A percentile compares a stretch with the other conserved stretches of the same genome.
These are phyloP conservation scores for button mushroom (Agaricus bisporus) DNA, from an alignment of 768 basidiomycete genomes.

Conservation along the genomic window DNA sequence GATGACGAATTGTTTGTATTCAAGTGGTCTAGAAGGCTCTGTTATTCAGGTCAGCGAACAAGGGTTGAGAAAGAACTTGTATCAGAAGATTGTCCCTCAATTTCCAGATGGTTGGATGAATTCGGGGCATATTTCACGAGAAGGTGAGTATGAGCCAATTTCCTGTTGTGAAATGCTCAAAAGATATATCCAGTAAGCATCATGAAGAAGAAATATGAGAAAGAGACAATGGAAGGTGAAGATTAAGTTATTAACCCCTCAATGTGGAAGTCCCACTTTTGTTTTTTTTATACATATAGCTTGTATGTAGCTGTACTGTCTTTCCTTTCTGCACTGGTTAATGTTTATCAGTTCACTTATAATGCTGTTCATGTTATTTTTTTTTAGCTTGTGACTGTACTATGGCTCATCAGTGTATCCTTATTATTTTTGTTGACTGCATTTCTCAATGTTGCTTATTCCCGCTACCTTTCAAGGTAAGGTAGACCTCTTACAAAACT, in stretches of 20 bases:
- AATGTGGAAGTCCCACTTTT: no score
- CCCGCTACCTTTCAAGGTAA: no score
- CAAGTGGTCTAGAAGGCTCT: slow-evolving; percentile 54
- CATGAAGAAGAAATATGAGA: slow-evolving; percentile 79
- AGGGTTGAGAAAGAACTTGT: slow-evolving; percentile 70
- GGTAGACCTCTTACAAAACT: no score
- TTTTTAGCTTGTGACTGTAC: no score
- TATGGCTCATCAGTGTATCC: no score
- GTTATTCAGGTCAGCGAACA: slow-evolving; percentile 76
- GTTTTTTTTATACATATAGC: no score
- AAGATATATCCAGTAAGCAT: slow-evolving; percentile 52
- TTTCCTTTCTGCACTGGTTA: no score
- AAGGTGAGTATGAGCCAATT: slow-evolving; percentile 44
- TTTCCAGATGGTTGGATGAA: slow-evolving; percentile 85
- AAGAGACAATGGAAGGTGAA: slow-evolving; percentile 63
- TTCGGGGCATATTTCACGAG: slow-evolving; percentile 80
- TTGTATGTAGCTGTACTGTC: no score
- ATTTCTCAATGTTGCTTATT: no score
- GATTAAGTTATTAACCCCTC: slow-evolving; percentile 1
- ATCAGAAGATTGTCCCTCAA: slow-evolving; percentile 80
- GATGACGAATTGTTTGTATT: not conserved
- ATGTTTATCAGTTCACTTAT: no score
- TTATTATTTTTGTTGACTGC: no score
- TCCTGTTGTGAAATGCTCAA: not conserved
- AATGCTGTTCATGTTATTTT: no score